A percentile compares a stretch with the other conserved stretches of the same genome.
Evolutionary conservation across 1,139 yeast genomes (phyloP).

Genomic region (Yamadazyma triangularis): DNA sequence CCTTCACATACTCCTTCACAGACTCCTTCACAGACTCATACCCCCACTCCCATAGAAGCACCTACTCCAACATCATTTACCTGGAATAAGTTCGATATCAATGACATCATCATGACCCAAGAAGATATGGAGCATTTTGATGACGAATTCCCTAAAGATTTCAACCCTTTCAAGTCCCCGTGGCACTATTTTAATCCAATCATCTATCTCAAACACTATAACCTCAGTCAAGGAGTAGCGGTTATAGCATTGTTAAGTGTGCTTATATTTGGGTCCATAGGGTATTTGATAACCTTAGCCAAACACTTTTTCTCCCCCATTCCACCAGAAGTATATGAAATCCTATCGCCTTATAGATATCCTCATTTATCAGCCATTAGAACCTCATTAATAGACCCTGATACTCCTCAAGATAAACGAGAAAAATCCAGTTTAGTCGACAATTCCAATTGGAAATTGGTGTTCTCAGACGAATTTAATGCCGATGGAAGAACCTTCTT

Average conservation of each 20-base stretch:
- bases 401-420: conserved; percentile 18
- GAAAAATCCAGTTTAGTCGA: conserved; percentile 8
- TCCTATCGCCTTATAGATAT: conserved; percentile 14
- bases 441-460: conserved; percentile 21
- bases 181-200: conserved; percentile 12
- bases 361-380: conserved; percentile 21
- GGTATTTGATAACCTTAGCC: conserved; percentile 10
- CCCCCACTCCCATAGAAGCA: not conserved
- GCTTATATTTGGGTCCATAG: conserved; percentile 13
- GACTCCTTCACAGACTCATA: not conserved
- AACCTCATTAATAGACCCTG: conserved; percentile 22
- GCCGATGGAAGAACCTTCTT: conserved; percentile 27
- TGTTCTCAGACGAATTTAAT: conserved; percentile 28
- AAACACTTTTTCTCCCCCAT: conserved; percentile 4
- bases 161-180: conserved; percentile 9
- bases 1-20: not conserved
- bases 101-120: conserved; percentile 9
- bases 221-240: conserved; percentile 10
- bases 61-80: not conserved
- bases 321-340: conserved; percentile 15
- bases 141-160: conserved; percentile 7
- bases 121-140: conserved; percentile 9
- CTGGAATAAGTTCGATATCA: not conserved
- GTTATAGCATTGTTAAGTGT: conserved; percentile 9
- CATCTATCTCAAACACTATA: conserved; percentile 8